Base-by-base conservation (phyloP, 2,329 filamentous ascomycete genomes). In the Ploettnerulaceae sp. region DNA sequence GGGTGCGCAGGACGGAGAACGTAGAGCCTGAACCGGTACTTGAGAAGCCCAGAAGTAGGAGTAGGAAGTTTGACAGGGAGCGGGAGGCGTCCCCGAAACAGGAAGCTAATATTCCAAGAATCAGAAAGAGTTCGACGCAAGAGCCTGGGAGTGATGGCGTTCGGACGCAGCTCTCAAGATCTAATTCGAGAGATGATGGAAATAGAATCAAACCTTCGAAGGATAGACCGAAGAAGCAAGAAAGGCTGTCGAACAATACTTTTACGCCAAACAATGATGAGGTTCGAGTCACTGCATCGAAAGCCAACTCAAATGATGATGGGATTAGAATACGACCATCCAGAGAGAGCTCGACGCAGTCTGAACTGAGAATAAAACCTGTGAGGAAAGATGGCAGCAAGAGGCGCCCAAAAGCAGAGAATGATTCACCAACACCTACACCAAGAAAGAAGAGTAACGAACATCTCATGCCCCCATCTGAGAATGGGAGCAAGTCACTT, bases 1-100 rank as follows among this genome's bases (percentile, higher is more conserved):
- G 80, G 81, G 79, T 77, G 0, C 57, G 58, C 32, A 52, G 58
- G 14, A 60, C 52, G 8, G 33, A 50, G 18, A 41, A 25, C 17
- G 38, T 42, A 20, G 50, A 48, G 12, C 36, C 43, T 7, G 37
- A 45, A 11, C 22, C 42, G 43, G 40, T 37, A 12, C 34, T 37
- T n/a, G 48, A 48, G 32, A 48, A 40, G 25, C 28, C 42, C 11
- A 47, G 28, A 18, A 37, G 39, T 18, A 38, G 33, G n/a, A 31
- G 33, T 18, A 42, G 33, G 15, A 44, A 41, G 17, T n/a, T 32
- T 15, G 40, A 48, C 28, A 34, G 46, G 29, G 40, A 50, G n/a
- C 20, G 31, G 25, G 36, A 24, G 7, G 33, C 36, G n/a, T 17
- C 31, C 21, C 33, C 32, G 20, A 14, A 22, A 26, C 47, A 51